Percentiles rank a stretch among this genome's conserved stretches.
Evolutionary conservation across 805 yeast genomes (phyloP).

Genomic region (Limtongozyma cylindracea): DNA sequence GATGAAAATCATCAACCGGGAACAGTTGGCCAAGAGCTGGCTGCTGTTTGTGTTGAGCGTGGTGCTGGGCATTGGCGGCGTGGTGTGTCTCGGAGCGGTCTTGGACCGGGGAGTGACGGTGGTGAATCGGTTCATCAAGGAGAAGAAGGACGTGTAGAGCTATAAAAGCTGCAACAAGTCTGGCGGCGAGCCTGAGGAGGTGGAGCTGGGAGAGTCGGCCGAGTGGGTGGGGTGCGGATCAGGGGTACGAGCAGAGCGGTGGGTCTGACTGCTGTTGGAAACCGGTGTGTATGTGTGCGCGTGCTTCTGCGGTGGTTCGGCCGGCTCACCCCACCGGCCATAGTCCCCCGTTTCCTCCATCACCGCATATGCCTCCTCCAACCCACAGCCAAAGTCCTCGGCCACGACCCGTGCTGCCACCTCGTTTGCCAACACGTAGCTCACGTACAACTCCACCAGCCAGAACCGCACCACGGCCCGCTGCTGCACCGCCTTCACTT

Average conservation of each 20-base stretch:
- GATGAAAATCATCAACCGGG: conserved; percentile 68
- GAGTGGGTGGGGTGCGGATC: too few relatives aligned
- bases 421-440: conserved; percentile 40
- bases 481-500: conserved; percentile 6
- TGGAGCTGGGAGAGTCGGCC: too few relatives aligned
- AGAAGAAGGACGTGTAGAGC: conserved; percentile 33
- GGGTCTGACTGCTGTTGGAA: too few relatives aligned
- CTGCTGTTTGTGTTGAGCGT: conserved; percentile 64
- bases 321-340: too few relatives aligned
- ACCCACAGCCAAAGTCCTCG: conserved; percentile 13
- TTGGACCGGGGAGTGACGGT: conserved; percentile 75
- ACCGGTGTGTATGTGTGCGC: too few relatives aligned
- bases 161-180: too few relatives aligned
- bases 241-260: too few relatives aligned
- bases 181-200: too few relatives aligned
- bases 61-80: conserved; percentile 81
- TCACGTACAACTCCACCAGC: conserved; percentile 27
- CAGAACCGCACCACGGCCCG: conserved; percentile 17
- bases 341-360: conserved; percentile 21
- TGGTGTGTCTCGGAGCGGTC: conserved; percentile 75
- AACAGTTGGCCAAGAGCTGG: conserved; percentile 52
- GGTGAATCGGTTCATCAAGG: conserved; percentile 53
- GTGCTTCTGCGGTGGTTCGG: too few relatives aligned
- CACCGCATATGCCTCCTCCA: conserved; percentile 18
- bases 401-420: conserved; percentile 22